Evolutionary conservation across 2,329 filamentous ascomycete genomes (phyloP).

Genomic region (Fusarium brevicatenulatum): DNA sequence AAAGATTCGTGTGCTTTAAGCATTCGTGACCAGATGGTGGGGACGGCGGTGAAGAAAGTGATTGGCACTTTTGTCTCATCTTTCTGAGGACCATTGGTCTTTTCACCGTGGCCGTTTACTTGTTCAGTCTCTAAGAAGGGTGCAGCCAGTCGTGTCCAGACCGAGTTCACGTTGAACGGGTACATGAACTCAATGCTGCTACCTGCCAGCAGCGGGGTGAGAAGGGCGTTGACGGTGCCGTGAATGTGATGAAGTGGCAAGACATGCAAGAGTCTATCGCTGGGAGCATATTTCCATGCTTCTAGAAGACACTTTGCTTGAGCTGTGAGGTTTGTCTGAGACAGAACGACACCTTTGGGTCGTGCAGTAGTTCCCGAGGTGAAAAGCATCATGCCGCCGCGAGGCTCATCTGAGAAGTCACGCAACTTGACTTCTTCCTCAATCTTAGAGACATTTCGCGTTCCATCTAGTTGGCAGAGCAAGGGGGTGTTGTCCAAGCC

Average conservation of each 20-base stretch:
- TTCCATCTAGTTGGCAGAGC: conserved; percentile 75
- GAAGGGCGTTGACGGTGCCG: conserved; percentile 90
- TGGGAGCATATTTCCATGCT: conserved; percentile 85
- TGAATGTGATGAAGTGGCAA: conserved; percentile 97
- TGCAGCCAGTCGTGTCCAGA: conserved; percentile 85
- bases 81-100: neutral
- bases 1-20: conserved; percentile 76
- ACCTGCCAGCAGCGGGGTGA: conserved; percentile 87
- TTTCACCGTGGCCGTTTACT: conserved; percentile 34
- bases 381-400: conserved; percentile 94
- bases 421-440: conserved; percentile 65
- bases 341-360: conserved; percentile 94
- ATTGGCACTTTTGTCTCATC: conserved; percentile 56
- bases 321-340: conserved; percentile 81
- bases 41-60: conserved; percentile 95
- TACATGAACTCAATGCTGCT: conserved; percentile 93
- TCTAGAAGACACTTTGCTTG: conserved; percentile 82
- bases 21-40: conserved; percentile 92
- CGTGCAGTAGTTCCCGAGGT: conserved; percentile 95
- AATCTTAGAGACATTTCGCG: conserved; percentile 59
- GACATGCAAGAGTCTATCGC: conserved; percentile 86
- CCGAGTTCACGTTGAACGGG: conserved; percentile 86
- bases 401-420: conserved; percentile 57
- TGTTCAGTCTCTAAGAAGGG: conserved; percentile 69
- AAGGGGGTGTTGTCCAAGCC: conserved; percentile 70